These are phyloP conservation scores for Ogataea henricii DNA, from an alignment of 805 yeast genomes.

Conservation along the genomic window DNA sequence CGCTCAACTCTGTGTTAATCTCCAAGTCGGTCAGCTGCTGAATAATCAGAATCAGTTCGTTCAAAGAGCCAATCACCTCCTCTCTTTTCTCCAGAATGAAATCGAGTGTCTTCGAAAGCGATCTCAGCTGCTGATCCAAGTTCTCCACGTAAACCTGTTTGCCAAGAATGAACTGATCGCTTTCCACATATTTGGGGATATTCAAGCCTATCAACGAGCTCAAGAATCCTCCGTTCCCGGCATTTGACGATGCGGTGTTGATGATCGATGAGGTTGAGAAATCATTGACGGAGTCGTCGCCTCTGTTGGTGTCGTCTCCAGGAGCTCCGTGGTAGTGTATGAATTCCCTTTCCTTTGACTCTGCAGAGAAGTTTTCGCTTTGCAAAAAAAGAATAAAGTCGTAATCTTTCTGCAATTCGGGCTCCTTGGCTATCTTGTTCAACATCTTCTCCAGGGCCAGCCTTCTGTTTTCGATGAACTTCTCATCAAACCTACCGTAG, in stretches of 20 bases:
- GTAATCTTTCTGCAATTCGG: constrained; percentile 61
- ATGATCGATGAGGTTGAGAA: constrained; percentile 32
- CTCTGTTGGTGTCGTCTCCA: constrained; percentile 26
- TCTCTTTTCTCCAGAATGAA: constrained; percentile 71
- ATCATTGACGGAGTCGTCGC: constrained; percentile 26
- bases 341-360: constrained; percentile 70
- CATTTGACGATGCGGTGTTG: constrained; percentile 22
- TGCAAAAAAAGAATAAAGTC: constrained; percentile 81
- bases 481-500: constrained; percentile 88
- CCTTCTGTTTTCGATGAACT: constrained; percentile 84
- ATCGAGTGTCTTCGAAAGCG: constrained; percentile 71
- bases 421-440: constrained; percentile 60
- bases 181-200: constrained; percentile 66
- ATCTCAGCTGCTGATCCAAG: constrained; percentile 70
- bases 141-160: constrained; percentile 69
- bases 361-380: constrained; percentile 66
- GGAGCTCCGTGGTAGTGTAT: constrained; percentile 33
- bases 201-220: constrained; percentile 69
- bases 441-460: constrained; percentile 86
- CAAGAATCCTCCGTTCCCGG: constrained; percentile 55
- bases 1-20: constrained; percentile 63
- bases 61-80: constrained; percentile 67
- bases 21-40: constrained; percentile 72
- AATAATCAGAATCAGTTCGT: constrained; percentile 57
- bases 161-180: constrained; percentile 74